Conservation (phyloP, 2,329 filamentous ascomycete genomes). For the Xylaria polymorpha region DNA sequence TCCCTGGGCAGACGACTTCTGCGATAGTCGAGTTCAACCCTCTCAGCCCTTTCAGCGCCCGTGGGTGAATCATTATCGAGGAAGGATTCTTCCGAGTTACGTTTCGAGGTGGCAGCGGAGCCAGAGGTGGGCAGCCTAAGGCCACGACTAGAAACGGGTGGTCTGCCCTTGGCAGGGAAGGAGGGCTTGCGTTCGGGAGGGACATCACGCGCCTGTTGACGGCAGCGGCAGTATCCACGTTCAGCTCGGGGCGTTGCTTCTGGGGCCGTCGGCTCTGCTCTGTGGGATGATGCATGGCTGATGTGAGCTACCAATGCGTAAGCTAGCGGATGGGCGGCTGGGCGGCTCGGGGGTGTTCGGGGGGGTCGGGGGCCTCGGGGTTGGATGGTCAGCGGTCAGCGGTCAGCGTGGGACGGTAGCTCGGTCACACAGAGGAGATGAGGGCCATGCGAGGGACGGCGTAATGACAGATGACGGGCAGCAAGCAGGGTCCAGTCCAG, state of each 20-base stretch:
- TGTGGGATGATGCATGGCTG: constrained; percentile 48
- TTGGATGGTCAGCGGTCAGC: constrained; percentile 41
- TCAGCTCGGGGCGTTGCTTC: constrained; percentile 53
- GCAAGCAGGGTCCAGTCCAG: background rate
- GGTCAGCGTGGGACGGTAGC: constrained; percentile 40
- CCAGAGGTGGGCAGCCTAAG: constrained; percentile 46
- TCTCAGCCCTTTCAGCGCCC: constrained; percentile 49
- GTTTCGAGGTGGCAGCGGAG: constrained; percentile 41
- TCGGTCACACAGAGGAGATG: constrained; percentile 22
- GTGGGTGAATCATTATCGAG: constrained; percentile 47
- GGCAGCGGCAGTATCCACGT: constrained; percentile 49
- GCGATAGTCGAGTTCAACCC: constrained; percentile 47
- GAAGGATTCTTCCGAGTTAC: constrained; percentile 48
- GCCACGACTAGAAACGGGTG: constrained; percentile 51
- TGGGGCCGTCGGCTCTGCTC: constrained; percentile 46
- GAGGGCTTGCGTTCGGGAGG: constrained; percentile 48
- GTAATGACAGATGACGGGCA: constrained; percentile 9
- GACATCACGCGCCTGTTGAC: constrained; percentile 40
- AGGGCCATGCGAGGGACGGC: constrained; percentile 43
- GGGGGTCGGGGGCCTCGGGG: constrained; percentile 31
- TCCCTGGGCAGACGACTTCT: constrained; percentile 60
- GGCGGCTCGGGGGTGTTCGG: constrained; percentile 25
- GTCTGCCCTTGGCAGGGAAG: constrained; percentile 49
- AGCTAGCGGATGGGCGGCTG: constrained; percentile 33
- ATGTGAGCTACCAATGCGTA: constrained; percentile 11